Base-by-base conservation (phyloP, 1,139 yeast genomes). In the Candida buenavistaensis region DNA sequence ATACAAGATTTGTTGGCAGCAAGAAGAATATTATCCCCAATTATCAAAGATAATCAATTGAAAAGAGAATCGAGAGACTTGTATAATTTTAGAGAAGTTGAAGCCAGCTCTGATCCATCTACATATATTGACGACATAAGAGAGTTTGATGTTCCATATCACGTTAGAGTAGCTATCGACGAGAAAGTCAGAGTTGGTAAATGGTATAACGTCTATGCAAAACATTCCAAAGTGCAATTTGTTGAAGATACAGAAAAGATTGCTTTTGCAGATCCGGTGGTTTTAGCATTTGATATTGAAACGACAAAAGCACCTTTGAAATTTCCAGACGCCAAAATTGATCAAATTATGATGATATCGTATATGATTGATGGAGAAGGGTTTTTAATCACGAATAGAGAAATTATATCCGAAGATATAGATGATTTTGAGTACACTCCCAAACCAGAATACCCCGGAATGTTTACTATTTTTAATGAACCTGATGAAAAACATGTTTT, bases 301-400 rank as follows among this genome's bases (percentile, higher is more conserved):
- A 94, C 99, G 1, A 89, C 97, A 4, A 94, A 94, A 57, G 89
- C 95, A 12, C 97, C 98, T 1, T 72, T 94, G 39, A 94, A 94
- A 55, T 94, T 94, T 47, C 99, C 99, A 0, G 98, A 88, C 52
- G 77, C 97, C 4, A 71, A 84, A 14, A 71, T 85, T n/a, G 99
- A 94, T 63, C 95, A 88, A 59, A 76, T 94, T 30, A 94, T 94
- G 97, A 94, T 94, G 98, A 92, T 94, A 38, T 94, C 98, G 2
- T 94, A 94, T 59, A 94, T 94, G 98, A 89, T 94, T 41, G 98
- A 94, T 54, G 98, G 98, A 5, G 95, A 88, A 49, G 99, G 99
- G 28, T 94, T 66, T 53, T 67, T 94, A 24, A 94, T 94, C 44
- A 94, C 97, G 8, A 94, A 94, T 54, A 68, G 99, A 51, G 97